Evolutionary conservation across 208 protist genomes (phyloP).

Genomic region (Leishmania turanica): DNA sequence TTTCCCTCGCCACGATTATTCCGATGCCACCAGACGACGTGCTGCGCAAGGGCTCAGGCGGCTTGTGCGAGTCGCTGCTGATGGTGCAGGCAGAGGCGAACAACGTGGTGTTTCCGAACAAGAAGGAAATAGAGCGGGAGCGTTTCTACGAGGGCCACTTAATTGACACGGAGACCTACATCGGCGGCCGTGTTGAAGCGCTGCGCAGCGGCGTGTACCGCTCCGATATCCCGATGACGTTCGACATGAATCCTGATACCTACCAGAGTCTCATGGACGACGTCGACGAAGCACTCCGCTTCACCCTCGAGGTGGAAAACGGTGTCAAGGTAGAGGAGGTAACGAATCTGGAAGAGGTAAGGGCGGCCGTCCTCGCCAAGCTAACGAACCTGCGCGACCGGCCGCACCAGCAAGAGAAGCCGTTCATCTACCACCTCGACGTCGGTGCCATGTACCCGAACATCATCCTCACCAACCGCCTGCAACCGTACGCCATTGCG

Average conservation of each 20-base stretch:
- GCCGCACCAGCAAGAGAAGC: slow-evolving; percentile 82
- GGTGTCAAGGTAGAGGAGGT: slow-evolving; percentile 88
- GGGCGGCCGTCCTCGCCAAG: slow-evolving; percentile 60
- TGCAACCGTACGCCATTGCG: slow-evolving; percentile 98
- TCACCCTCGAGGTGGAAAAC: slow-evolving; percentile 92
- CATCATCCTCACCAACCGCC: slow-evolving; percentile 99
- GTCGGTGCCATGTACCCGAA: slow-evolving; percentile 99
- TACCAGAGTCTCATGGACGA: slow-evolving; percentile 95
- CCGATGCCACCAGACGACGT: slow-evolving; percentile 99
- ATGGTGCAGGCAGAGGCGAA: slow-evolving; percentile 98
- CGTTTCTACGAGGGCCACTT: slow-evolving; percentile 98
- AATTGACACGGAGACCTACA: slow-evolving; percentile 99
- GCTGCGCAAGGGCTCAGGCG: slow-evolving; percentile 98
- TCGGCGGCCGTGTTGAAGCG: slow-evolving; percentile 97
- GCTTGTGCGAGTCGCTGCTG: slow-evolving; percentile 99
- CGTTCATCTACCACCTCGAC: slow-evolving; percentile 99
- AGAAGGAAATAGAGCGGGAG: slow-evolving; percentile 91
- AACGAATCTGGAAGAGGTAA: slow-evolving; percentile 94
- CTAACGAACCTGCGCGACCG: slow-evolving; percentile 89
- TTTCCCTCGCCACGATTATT: slow-evolving; percentile 99
- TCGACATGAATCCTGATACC: slow-evolving; percentile 92
- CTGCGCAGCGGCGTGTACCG: slow-evolving; percentile 97
- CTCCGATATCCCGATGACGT: slow-evolving; percentile 95
- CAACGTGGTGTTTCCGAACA: slow-evolving; percentile 99
- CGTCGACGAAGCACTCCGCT: slow-evolving; percentile 93